Conservation (phyloP, 345 rosid genomes). For the Arabidopsis arenosa region DNA sequence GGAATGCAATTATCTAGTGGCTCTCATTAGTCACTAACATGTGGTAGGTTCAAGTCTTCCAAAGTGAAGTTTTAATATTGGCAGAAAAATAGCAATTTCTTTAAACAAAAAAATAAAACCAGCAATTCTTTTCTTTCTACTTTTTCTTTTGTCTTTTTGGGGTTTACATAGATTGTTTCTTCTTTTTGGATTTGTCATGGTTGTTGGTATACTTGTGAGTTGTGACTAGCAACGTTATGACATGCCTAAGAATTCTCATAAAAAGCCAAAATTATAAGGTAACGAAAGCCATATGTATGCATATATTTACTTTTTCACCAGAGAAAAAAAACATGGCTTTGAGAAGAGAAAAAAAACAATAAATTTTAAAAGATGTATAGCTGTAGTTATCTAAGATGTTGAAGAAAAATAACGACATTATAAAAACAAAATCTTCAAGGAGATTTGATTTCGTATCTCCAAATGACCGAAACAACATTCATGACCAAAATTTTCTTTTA, state of each 20-base stretch:
- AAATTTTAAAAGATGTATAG: neutral
- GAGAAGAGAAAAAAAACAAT: too few species aligned
- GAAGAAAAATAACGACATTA: neutral
- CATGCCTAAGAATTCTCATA: neutral
- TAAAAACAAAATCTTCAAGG: neutral
- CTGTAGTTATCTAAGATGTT: neutral
- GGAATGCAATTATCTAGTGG: neutral
- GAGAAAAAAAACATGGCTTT: neutral
- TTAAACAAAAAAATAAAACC: neutral
- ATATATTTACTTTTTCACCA: neutral
- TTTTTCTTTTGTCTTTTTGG: neutral
- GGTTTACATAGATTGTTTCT: neutral
- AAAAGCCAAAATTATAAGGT: neutral
- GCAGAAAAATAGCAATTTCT: neutral
- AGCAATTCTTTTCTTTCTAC: neutral
- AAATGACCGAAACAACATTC: neutral
- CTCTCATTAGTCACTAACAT: neutral
- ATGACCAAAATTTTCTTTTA: neutral
- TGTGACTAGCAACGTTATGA: neutral
- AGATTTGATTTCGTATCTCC: constrained; percentile 1
- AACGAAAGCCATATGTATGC: neutral
- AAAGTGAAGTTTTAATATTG: neutral
- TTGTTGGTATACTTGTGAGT: neutral
- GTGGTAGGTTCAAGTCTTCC: neutral
- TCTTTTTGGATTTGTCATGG: neutral